Conservation (phyloP, 1,284 basidiomycete species). For the Kalmanozyma brasiliensis region DNA sequence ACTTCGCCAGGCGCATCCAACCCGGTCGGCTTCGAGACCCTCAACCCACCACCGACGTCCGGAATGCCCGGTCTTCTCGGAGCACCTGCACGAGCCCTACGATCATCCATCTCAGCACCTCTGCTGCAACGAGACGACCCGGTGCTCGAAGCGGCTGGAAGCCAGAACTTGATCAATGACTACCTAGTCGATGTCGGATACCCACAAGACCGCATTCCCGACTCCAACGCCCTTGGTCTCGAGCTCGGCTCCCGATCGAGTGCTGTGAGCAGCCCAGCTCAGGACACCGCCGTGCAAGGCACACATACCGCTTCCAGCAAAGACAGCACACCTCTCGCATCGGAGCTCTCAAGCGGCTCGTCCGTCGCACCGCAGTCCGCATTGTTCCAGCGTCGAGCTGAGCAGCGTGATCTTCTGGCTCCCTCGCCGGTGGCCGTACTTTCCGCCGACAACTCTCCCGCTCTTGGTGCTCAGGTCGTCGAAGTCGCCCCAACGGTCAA, state of each 20-base stretch:
- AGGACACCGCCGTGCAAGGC: neutral
- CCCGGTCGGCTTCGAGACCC: constrained; percentile 15
- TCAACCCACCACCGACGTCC: constrained; percentile 12
- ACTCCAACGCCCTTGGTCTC: constrained; percentile 29
- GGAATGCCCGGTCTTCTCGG: constrained; percentile 8
- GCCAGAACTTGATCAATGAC: constrained; percentile 44
- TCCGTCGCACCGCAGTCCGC: constrained; percentile 38
- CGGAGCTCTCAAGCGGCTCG: constrained; percentile 15
- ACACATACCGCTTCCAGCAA: constrained; percentile 3
- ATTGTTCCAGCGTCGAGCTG: constrained; percentile 52
- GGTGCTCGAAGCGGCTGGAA: constrained; percentile 25
- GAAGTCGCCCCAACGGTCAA: constrained; percentile 22
- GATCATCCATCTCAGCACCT: constrained; percentile 48
- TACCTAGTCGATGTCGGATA: constrained; percentile 46
- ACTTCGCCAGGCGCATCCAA: constrained; percentile 32
- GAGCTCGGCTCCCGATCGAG: constrained; percentile 19
- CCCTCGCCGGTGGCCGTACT: constrained; percentile 49
- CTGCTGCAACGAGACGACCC: constrained; percentile 40
- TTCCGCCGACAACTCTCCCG: constrained; percentile 1
- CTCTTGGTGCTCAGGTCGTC: constrained; percentile 9
- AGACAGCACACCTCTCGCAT: constrained; percentile 5
- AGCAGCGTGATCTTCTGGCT: constrained; percentile 41
- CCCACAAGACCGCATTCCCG: constrained; percentile 31
- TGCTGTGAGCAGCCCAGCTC: constrained; percentile 15
- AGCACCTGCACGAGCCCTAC: constrained; percentile 29